Conservation (phyloP, 2,329 filamentous ascomycete genomes). For the Neocatenulostroma microsporum region DNA sequence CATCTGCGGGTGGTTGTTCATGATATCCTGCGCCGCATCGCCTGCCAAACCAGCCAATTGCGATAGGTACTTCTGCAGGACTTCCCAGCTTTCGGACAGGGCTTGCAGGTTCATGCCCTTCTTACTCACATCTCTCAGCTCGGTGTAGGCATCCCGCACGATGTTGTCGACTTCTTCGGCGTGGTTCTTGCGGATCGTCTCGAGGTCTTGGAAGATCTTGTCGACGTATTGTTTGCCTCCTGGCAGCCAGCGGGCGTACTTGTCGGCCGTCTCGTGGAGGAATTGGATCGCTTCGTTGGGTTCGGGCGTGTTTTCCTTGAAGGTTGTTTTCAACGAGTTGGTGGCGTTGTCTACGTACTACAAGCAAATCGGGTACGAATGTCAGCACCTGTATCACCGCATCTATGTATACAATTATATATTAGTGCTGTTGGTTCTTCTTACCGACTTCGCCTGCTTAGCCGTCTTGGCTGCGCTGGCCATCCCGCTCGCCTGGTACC, state of each 20-base stretch:
- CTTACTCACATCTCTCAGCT: slow-evolving; percentile 53
- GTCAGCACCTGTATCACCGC: no score
- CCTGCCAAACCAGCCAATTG: slow-evolving; percentile 55
- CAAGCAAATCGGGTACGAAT: no score
- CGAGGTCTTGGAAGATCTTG: slow-evolving; percentile 60
- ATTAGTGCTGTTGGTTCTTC: no score
- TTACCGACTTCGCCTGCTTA: slow-evolving; percentile 52
- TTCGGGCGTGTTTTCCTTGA: slow-evolving; percentile 51
- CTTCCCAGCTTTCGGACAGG: slow-evolving; percentile 52
- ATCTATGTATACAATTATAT: no score
- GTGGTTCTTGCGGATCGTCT: slow-evolving; percentile 60
- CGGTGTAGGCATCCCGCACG: slow-evolving; percentile 57
- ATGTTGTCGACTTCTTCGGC: slow-evolving; percentile 62
- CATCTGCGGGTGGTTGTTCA: slow-evolving; percentile 65
- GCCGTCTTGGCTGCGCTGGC: slow-evolving; percentile 42
- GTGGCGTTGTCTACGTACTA: slow-evolving; percentile 51
- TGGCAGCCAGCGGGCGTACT: slow-evolving; percentile 64
- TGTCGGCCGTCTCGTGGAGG: slow-evolving; percentile 58
- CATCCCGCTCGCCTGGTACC: slow-evolving; percentile 48
- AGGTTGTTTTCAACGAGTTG: slow-evolving; percentile 44
- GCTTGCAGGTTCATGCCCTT: slow-evolving; percentile 57
- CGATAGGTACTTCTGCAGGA: slow-evolving; percentile 54
- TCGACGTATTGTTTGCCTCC: slow-evolving; percentile 63
- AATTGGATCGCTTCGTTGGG: slow-evolving; percentile 59
- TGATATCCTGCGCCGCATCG: slow-evolving; percentile 55